phyloP scores from a whole-genome alignment of 805 yeast species.

The Brettanomyces anomalus region DNA sequence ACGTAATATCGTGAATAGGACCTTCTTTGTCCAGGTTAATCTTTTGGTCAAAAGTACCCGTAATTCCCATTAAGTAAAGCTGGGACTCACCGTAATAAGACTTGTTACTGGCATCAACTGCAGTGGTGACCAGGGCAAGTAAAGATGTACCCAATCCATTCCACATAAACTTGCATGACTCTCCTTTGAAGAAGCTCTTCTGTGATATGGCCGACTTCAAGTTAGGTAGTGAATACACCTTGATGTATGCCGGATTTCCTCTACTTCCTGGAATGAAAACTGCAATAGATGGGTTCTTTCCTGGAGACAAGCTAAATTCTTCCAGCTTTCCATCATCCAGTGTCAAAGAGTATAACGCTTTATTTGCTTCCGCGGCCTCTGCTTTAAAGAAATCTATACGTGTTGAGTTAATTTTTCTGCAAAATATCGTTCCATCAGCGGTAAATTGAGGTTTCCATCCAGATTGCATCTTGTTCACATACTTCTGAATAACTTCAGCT shows the following conservation, averaged over 20 bases:
- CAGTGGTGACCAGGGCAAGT: slow-evolving; percentile 89
- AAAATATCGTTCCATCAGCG: slow-evolving; percentile 64
- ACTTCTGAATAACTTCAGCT: slow-evolving; percentile 31
- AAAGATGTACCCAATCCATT: slow-evolving; percentile 90
- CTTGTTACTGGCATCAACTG: slow-evolving; percentile 88
- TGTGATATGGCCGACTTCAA: slow-evolving; percentile 70
- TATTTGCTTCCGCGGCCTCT: slow-evolving; percentile 23
- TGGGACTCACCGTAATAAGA: slow-evolving; percentile 96
- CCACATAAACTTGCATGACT: slow-evolving; percentile 88
- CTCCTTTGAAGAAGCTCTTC: slow-evolving; percentile 92
- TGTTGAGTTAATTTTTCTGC: slow-evolving; percentile 40
- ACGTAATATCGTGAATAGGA: slow-evolving; percentile 93
- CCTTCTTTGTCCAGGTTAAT: slow-evolving; percentile 86
- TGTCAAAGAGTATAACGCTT: slow-evolving; percentile 52
- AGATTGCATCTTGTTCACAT: slow-evolving; percentile 72
- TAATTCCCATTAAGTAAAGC: slow-evolving; percentile 80
- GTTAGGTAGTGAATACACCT: slow-evolving; percentile 73
- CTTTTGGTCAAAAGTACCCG: slow-evolving; percentile 85
- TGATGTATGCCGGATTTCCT: slow-evolving; percentile 85
- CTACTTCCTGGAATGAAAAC: slow-evolving; percentile 79
- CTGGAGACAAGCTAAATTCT: slow-evolving; percentile 67
- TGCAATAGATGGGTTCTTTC: slow-evolving; percentile 83
- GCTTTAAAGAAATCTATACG: slow-evolving; percentile 63
- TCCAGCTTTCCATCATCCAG: slow-evolving; percentile 39
- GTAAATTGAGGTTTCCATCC: slow-evolving; percentile 94